Evolutionary conservation across 495 filamentous ascomycete species (phyloP).

Genomic region (Usnea hakonensis): DNA sequence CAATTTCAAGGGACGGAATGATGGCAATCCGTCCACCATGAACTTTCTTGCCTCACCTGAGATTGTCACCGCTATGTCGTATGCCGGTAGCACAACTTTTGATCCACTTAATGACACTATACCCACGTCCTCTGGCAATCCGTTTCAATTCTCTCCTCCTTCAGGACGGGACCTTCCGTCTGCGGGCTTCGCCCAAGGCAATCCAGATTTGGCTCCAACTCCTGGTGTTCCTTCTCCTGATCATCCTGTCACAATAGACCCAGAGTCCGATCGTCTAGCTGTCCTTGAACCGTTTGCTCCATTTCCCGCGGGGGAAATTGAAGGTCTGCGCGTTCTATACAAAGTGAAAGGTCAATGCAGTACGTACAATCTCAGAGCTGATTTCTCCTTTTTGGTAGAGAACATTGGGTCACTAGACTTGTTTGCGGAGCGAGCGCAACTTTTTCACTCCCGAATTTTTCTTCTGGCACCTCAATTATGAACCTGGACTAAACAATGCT

Average conservation of each 20-base stretch:
- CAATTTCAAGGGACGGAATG: slow-evolving; percentile 95
- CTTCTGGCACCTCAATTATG: no score
- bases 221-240: slow-evolving; percentile 59
- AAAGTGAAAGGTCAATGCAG: slow-evolving; percentile 90
- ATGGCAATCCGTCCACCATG: slow-evolving; percentile 93
- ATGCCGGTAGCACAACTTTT: slow-evolving; percentile 87
- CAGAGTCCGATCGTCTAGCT: slow-evolving; percentile 79
- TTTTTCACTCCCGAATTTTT: no score
- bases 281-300: slow-evolving; percentile 83
- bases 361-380: no score
- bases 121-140: slow-evolving; percentile 67
- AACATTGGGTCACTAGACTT: no score
- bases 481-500: no score
- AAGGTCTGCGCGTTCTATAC: slow-evolving; percentile 71
- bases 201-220: slow-evolving; percentile 64
- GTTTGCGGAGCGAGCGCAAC: slow-evolving; percentile 33
- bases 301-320: slow-evolving; percentile 70
- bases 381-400: no score
- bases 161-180: slow-evolving; percentile 67
- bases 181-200: slow-evolving; percentile 72
- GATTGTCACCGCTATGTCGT: slow-evolving; percentile 91
- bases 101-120: slow-evolving; percentile 89
- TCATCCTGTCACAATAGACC: slow-evolving; percentile 65
- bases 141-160: slow-evolving; percentile 82
- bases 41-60: slow-evolving; percentile 97